Evolutionary conservation across 2,329 filamentous ascomycete species (phyloP).

Genomic region (Podosphaera fusca): DNA sequence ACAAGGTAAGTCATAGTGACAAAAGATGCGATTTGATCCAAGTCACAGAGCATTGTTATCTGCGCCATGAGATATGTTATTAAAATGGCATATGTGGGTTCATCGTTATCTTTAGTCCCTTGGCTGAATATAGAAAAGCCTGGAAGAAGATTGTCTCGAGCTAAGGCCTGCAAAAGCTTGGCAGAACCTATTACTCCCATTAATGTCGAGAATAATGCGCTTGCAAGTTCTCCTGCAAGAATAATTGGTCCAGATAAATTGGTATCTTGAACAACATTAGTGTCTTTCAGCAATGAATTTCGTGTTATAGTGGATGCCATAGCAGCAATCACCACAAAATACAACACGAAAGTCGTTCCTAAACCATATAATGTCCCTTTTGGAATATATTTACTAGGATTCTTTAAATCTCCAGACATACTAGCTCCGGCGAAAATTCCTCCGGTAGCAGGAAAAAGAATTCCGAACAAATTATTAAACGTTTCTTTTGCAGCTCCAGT

Average conservation of each 20-base stretch:
- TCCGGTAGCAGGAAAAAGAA: constrained; percentile 48
- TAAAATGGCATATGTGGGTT: constrained; percentile 54
- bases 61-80: constrained; percentile 57
- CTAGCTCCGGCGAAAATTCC: constrained; percentile 51
- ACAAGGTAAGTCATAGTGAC: constrained; percentile 76
- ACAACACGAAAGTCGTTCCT: constrained; percentile 50
- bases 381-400: constrained; percentile 66
- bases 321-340: constrained; percentile 53
- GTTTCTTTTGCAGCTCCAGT: constrained; percentile 39
- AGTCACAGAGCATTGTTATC: constrained; percentile 55
- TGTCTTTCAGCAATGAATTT: constrained; percentile 39
- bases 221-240: constrained; percentile 61
- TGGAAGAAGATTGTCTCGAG: constrained; percentile 55
- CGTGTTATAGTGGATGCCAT: constrained; percentile 58
- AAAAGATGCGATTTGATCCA: constrained; percentile 74
- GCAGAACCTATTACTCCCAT: constrained; percentile 76
- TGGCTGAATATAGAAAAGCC: constrained; percentile 52
- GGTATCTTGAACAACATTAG: constrained; percentile 62
- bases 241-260: constrained; percentile 54
- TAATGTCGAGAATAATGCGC: constrained; percentile 61
- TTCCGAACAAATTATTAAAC: constrained; percentile 66
- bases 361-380: constrained; percentile 64
- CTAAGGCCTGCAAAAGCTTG: constrained; percentile 65
- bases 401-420: constrained; percentile 70
- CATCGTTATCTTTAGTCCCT: constrained; percentile 47